Conservation (phyloP, 495 filamentous ascomycete species). For the Endocarpon pusillum region DNA sequence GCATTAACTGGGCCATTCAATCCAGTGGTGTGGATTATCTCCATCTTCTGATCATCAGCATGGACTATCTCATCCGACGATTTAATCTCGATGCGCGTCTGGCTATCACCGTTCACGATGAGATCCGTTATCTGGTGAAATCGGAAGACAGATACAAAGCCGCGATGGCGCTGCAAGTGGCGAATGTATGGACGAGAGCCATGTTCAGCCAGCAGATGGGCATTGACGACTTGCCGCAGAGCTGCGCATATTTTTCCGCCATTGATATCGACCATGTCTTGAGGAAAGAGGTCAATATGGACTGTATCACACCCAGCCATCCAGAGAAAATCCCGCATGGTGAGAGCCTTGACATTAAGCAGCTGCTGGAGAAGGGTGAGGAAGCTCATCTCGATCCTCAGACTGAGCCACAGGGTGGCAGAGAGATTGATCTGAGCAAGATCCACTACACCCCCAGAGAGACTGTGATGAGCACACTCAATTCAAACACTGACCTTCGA, state of each 20-base stretch:
- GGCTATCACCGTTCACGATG: slow-evolving; percentile 91
- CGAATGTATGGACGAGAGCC: slow-evolving; percentile 91
- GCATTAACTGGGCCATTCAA: slow-evolving; percentile 99
- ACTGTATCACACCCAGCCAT: slow-evolving; percentile 85
- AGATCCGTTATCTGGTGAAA: slow-evolving; percentile 84
- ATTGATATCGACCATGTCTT: slow-evolving; percentile 88
- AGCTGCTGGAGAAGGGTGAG: slow-evolving; percentile 52
- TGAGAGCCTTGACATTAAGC: slow-evolving; percentile 63
- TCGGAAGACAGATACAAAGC: slow-evolving; percentile 73
- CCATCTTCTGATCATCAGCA: slow-evolving; percentile 79
- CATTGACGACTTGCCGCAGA: slow-evolving; percentile 85
- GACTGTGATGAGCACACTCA: slow-evolving; percentile 62
- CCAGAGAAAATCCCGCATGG: slow-evolving; percentile 62
- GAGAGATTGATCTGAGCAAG: slow-evolving; percentile 30
- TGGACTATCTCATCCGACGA: slow-evolving; percentile 83
- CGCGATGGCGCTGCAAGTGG: slow-evolving; percentile 81
- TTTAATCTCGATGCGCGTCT: slow-evolving; percentile 74
- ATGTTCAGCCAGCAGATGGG: slow-evolving; percentile 96
- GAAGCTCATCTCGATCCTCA: slow-evolving; percentile 45
- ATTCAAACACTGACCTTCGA: slow-evolving; percentile 30
- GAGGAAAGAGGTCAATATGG: slow-evolving; percentile 94
- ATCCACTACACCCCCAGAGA: slow-evolving; percentile 51
- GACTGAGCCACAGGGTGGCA: slow-evolving; percentile 35
- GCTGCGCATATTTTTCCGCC: slow-evolving; percentile 87
- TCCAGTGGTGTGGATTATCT: slow-evolving; percentile 95